These are phyloP conservation scores for Amborella trichopoda DNA, from an alignment of 164 flowering plant genomes.

Conservation along the genomic window DNA sequence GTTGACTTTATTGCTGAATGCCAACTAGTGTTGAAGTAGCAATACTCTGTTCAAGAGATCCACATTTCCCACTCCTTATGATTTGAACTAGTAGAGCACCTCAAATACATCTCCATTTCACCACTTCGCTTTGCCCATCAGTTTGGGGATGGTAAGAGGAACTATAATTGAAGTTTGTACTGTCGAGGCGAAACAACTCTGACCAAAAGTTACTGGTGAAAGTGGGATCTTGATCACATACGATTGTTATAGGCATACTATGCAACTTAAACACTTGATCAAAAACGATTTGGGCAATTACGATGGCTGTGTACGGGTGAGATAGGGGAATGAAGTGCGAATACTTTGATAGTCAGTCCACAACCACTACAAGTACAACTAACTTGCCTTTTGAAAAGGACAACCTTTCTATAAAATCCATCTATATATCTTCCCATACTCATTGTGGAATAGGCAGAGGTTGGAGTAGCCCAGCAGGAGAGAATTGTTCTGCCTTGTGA, in stretches of 20 bases:
- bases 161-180: background rate
- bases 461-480: background rate
- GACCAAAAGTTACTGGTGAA: background rate
- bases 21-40: too few relatives aligned
- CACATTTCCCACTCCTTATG: too few relatives aligned
- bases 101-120: background rate
- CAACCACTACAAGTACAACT: background rate
- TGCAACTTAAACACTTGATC: background rate
- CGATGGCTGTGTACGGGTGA: background rate
- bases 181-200: background rate
- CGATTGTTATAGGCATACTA: background rate
- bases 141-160: background rate
- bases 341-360: background rate
- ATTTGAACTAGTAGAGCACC: too few relatives aligned
- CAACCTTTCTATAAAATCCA: background rate
- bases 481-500: too few relatives aligned
- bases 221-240: background rate
- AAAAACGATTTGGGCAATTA: background rate
- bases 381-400: background rate
- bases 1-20: too few relatives aligned
- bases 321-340: background rate
- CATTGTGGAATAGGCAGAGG: background rate
- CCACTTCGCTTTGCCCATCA: constrained; percentile 1
- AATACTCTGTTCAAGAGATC: too few relatives aligned
- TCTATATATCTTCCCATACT: background rate